Evolutionary conservation across 208 protist genomes (phyloP), one percentile per base, ranked within the genome.

Genomic region (Trypanosoma avium): DNA sequence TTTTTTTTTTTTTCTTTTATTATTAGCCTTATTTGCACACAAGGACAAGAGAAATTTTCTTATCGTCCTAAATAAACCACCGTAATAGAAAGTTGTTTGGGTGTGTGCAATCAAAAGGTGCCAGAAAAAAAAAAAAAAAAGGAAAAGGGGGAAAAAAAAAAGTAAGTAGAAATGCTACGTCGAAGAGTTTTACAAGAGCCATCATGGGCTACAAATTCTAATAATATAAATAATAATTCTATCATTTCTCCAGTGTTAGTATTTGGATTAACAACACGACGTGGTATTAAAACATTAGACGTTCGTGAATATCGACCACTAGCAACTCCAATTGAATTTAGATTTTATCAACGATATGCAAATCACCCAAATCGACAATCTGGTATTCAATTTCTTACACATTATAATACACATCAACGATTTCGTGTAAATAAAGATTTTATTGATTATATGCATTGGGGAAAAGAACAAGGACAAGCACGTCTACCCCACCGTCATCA

Each of bases 391-490:
- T 96, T 96, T 54, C 75, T 93, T 50, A 96, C 90, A 10, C 90
- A 96, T 75, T 93, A 93, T 78, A 88, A 84, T 67, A 93, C 82
- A 9, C 90, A 96, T 59, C 84, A 96, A 59, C 86, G 90, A 6
- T 93, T 90, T 53, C 83, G 83, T 38, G 85, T 92, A 35, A 96
- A 86, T 38, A 90, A 92, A 64, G 90, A 93, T 73, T 96, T 84
- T 67, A 93, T 96, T 57, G 91, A 96, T 61, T 96, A 94, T 73
- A 84, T 96, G 79, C 77, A 94, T 75, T 96, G 91, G 88, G 91
- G 91, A 35, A 86, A 81, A 35, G 88, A 94, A 74, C 91, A 94
- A 65, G 91, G 91, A 6, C 87, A 94, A 77, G 91, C 91, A 21
- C 81, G 86, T 8, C 75, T 94, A 19, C 91, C 88, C 29, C 91